Evolutionary conservation across 805 yeast genomes (phyloP).

Genomic region (Kodamaea restingae): DNA sequence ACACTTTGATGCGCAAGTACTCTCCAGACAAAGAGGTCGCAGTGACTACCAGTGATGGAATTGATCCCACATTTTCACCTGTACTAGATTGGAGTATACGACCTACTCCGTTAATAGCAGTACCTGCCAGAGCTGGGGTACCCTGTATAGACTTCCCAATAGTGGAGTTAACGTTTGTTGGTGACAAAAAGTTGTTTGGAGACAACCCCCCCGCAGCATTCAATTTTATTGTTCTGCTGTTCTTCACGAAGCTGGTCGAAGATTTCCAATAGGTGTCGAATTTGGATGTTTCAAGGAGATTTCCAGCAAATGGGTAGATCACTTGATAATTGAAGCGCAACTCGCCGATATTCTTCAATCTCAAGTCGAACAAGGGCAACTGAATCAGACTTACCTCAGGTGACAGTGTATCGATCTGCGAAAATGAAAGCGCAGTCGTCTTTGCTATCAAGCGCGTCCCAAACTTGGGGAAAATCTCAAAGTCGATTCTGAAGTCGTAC

Average conservation of each 20-base stretch:
- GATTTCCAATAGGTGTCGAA: slow-evolving; percentile 96
- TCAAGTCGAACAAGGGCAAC: slow-evolving; percentile 78
- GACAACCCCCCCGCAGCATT: slow-evolving; percentile 40
- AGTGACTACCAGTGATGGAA: slow-evolving; percentile 68
- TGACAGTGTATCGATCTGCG: slow-evolving; percentile 36
- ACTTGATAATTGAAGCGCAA: slow-evolving; percentile 73
- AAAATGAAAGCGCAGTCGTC: slow-evolving; percentile 67
- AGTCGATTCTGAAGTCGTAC: slow-evolving; percentile 64
- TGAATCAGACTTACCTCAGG: slow-evolving; percentile 38
- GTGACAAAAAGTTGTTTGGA: slow-evolving; percentile 39
- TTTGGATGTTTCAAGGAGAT: slow-evolving; percentile 80
- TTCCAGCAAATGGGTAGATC: slow-evolving; percentile 84
- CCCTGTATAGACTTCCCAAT: slow-evolving; percentile 9
- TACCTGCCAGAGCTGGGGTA: not conserved
- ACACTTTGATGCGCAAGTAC: slow-evolving; percentile 66
- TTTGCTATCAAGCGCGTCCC: slow-evolving; percentile 92
- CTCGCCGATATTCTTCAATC: slow-evolving; percentile 80
- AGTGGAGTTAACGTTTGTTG: slow-evolving; percentile 22
- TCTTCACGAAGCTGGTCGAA: slow-evolving; percentile 56
- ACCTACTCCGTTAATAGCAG: slow-evolving; percentile 1
- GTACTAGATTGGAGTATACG: slow-evolving; percentile 8
- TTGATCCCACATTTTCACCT: slow-evolving; percentile 17
- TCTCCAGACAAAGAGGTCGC: slow-evolving; percentile 86
- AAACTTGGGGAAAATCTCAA: slow-evolving; percentile 90
- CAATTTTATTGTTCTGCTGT: slow-evolving; percentile 23